Evolutionary conservation across 1,139 yeast species (phyloP).

Genomic region (Kazachstania sp.): DNA sequence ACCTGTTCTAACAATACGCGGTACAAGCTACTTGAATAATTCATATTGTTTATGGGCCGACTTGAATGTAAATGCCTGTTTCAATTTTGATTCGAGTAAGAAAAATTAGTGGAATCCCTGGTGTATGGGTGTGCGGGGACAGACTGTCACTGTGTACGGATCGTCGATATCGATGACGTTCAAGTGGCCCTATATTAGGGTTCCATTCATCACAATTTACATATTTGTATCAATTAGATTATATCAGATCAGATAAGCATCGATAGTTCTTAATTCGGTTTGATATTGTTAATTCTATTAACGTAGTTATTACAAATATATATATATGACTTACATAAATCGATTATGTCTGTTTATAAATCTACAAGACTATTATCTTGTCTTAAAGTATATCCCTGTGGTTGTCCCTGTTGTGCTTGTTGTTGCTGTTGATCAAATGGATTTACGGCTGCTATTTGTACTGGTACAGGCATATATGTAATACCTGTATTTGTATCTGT

Average conservation of each 20-base stretch:
- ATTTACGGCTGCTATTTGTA: conserved; percentile 7
- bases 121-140: background rate
- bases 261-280: no score
- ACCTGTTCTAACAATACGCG: no score
- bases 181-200: no score
- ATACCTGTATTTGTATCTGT: conserved; percentile 1
- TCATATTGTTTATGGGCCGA: background rate
- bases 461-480: conserved; percentile 10
- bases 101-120: background rate
- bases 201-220: no score
- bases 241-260: no score
- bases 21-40: background rate
- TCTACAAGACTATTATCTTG: conserved; percentile 3
- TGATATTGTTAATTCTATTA: no score
- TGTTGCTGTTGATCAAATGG: conserved; percentile 8
- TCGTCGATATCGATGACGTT: no score
- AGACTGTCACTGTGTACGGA: no score
- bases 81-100: background rate
- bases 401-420: conserved; percentile 4
- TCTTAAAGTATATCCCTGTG: conserved; percentile 1
- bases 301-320: no score
- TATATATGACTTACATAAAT: background rate
- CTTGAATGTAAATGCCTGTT: no score
- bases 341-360: background rate
- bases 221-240: no score